phyloP scores from a whole-genome alignment of 176 grass and related monocot species.

The Bothriochloa decipiens region DNA sequence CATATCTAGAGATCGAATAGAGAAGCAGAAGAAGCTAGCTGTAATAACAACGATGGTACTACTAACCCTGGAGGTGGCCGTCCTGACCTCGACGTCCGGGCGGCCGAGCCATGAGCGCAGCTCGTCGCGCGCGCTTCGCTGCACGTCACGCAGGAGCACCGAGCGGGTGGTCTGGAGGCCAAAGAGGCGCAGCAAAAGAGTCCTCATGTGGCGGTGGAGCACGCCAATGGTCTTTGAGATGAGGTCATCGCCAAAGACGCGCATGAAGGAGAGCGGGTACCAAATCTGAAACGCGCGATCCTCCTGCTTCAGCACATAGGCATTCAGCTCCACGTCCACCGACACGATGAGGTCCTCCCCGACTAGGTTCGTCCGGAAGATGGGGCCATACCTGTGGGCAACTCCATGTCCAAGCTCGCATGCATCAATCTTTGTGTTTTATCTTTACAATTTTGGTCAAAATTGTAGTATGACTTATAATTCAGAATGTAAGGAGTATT shows the following conservation, averaged over 20 bases:
- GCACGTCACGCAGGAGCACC: constrained; percentile 40
- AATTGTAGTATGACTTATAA: too few relatives aligned
- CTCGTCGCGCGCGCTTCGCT: constrained; percentile 2
- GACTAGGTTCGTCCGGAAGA: constrained; percentile 61
- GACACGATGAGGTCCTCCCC: constrained; percentile 49
- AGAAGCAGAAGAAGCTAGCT: too few relatives aligned
- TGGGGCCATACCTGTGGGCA: constrained; percentile 55
- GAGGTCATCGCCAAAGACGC: constrained; percentile 51
- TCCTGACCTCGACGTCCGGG: constrained; percentile 47
- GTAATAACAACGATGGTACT: too few relatives aligned
- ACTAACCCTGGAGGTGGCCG: constrained; percentile 47
- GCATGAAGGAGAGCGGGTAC: constrained; percentile 59
- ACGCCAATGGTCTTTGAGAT: constrained; percentile 33
- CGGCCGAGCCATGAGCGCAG: constrained; percentile 46
- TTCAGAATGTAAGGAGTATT: too few relatives aligned
- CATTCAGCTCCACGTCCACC: constrained; percentile 42
- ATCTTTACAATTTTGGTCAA: too few relatives aligned
- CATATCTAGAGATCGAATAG: too few relatives aligned
- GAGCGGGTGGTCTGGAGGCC: constrained; percentile 45
- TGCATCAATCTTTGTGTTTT: too few relatives aligned
- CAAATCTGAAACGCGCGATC: constrained; percentile 56
- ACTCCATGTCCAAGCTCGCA: neutral
- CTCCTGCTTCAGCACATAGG: constrained; percentile 54
- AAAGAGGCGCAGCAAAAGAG: constrained; percentile 43
- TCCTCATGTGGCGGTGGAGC: constrained; percentile 54